These are phyloP conservation scores for Verticillium klebahnii DNA, from an alignment of 2,329 filamentous ascomycete genomes.

Conservation along the genomic window DNA sequence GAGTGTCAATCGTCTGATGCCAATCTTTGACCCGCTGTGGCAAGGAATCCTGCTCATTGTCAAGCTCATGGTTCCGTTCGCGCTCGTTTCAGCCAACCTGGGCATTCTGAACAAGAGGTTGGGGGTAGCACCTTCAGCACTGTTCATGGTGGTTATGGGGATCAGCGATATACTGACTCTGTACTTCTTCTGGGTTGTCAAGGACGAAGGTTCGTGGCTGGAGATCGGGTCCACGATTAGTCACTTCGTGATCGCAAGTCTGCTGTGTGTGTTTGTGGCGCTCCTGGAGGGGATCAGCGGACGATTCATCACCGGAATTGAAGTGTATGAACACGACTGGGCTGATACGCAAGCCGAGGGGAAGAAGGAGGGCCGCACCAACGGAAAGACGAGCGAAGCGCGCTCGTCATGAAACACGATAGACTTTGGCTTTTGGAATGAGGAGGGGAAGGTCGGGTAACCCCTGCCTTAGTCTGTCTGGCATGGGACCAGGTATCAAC, in stretches of 20 bases:
- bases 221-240: slow-evolving; percentile 97
- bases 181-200: slow-evolving; percentile 97
- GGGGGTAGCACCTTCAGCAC: slow-evolving; percentile 76
- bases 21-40: slow-evolving; percentile 88
- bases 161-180: slow-evolving; percentile 88
- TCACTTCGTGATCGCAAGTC: slow-evolving; percentile 89
- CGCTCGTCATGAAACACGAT: neutral
- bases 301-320: slow-evolving; percentile 74
- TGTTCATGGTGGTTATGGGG: slow-evolving; percentile 94
- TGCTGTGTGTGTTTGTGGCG: slow-evolving; percentile 87
- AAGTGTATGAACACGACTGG: slow-evolving; percentile 44
- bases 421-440: neutral
- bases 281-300: slow-evolving; percentile 81
- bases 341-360: neutral
- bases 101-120: slow-evolving; percentile 84
- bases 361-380: neutral
- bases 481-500: neutral
- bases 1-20: slow-evolving; percentile 79
- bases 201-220: slow-evolving; percentile 93
- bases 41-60: slow-evolving; percentile 83
- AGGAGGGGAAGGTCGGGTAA: neutral
- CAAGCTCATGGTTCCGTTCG: slow-evolving; percentile 92
- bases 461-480: neutral
- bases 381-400: neutral
- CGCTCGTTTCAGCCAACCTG: slow-evolving; percentile 86